Evolutionary conservation across 805 yeast species (phyloP).

Genomic region (Crinitomyces ghanaensis): DNA sequence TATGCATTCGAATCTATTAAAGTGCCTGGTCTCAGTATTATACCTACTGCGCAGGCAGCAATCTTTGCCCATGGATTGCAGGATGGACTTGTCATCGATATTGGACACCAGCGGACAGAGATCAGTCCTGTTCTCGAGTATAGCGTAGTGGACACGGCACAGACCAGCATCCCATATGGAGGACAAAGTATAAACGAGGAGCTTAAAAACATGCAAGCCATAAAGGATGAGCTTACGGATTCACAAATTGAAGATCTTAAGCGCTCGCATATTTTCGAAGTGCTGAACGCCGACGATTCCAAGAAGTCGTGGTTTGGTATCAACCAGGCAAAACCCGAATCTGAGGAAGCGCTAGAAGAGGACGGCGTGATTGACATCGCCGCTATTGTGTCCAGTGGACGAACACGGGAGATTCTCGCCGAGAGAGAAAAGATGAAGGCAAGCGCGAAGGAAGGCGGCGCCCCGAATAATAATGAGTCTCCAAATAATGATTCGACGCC

Average conservation of each 20-base stretch:
- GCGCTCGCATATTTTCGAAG: constrained; percentile 64
- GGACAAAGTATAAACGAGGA: constrained; percentile 50
- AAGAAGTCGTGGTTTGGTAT: constrained; percentile 50
- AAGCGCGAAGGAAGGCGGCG: no score
- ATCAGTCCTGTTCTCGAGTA: constrained; percentile 71
- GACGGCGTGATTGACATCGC: constrained; percentile 83
- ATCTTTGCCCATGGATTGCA: constrained; percentile 56
- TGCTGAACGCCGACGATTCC: constrained; percentile 52
- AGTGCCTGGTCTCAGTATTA: constrained; percentile 57
- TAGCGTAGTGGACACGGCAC: constrained; percentile 47
- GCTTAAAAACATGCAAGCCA: constrained; percentile 33
- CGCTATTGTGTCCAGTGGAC: constrained; percentile 70
- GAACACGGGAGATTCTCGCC: constrained; percentile 58
- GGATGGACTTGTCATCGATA: constrained; percentile 65
- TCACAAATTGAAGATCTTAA: constrained; percentile 67
- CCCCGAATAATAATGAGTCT: constrained; percentile 26
- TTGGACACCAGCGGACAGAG: constrained; percentile 68
- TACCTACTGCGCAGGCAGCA: constrained; percentile 58
- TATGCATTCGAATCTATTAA: constrained; percentile 65
- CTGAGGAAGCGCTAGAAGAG: constrained; percentile 28
- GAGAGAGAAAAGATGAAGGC: constrained; percentile 46
- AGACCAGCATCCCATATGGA: constrained; percentile 42
- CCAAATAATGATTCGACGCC: no score
- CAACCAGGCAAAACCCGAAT: constrained; percentile 31
- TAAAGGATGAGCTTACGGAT: constrained; percentile 43